phyloP scores from a whole-genome alignment of 148 eudicot genomes.

The Chenopodium album region DNA sequence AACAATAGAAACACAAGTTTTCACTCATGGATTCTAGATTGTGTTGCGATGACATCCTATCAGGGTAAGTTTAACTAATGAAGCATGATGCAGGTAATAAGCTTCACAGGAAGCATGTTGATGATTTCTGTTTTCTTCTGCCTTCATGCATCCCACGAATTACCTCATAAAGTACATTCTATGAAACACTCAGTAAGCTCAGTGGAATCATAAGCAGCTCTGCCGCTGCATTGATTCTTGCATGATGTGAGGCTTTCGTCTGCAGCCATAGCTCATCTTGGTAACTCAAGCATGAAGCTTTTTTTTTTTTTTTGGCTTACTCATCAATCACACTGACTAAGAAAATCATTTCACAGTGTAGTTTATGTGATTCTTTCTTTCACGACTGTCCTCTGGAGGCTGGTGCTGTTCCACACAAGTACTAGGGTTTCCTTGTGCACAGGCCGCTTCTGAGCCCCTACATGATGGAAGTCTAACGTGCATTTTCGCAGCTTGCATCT shows the following conservation, averaged over 20 bases:
- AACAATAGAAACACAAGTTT: no score
- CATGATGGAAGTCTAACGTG: slow-evolving; percentile 33
- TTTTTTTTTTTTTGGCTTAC: not conserved
- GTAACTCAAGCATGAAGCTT: not conserved
- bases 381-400: slow-evolving; percentile 50
- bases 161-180: not conserved
- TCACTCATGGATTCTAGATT: no score
- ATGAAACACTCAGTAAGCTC: not conserved
- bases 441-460: slow-evolving; percentile 36
- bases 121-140: not conserved
- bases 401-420: slow-evolving; percentile 58
- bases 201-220: not conserved
- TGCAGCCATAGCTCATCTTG: not conserved
- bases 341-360: not conserved
- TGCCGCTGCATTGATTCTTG: not conserved
- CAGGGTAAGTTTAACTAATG: no score
- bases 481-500: slow-evolving; percentile 65
- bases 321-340: not conserved
- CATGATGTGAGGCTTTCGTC: not conserved
- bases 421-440: slow-evolving; percentile 75
- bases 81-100: no score
- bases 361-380: slow-evolving; percentile 52
- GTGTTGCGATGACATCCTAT: no score
- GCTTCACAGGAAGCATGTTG: not conserved
- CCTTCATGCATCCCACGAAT: not conserved